Evolutionary conservation across 129 eudicot species (phyloP).

Genomic region (Ambrosia artemisiifolia): DNA sequence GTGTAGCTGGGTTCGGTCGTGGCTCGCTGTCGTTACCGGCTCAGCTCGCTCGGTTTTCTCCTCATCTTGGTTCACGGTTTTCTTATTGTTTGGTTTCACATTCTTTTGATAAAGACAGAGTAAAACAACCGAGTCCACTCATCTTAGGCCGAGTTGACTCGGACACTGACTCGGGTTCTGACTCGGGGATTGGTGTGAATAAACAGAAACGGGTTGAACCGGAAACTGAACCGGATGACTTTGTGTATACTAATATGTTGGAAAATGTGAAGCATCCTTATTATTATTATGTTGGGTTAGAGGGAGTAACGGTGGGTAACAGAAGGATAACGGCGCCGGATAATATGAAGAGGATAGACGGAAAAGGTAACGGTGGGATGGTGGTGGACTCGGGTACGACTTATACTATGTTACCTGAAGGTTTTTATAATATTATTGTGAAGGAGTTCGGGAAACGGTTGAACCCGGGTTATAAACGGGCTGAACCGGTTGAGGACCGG

Average conservation of each 20-base stretch:
- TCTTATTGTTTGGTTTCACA: slow-evolving; percentile 86
- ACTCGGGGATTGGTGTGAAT: background rate
- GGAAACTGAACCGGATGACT: slow-evolving; percentile 1
- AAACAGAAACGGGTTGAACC: slow-evolving; percentile 13
- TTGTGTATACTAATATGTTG: slow-evolving; percentile 60
- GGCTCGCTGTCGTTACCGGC: slow-evolving; percentile 81
- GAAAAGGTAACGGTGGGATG: slow-evolving; percentile 84
- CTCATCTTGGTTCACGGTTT: slow-evolving; percentile 73
- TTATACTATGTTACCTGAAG: slow-evolving; percentile 64
- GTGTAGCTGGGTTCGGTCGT: slow-evolving; percentile 94
- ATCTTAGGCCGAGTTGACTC: slow-evolving; percentile 65
- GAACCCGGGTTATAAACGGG: slow-evolving; percentile 44
- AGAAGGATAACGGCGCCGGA: slow-evolving; percentile 52
- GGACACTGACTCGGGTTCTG: slow-evolving; percentile 13
- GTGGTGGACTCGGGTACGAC: slow-evolving; percentile 98
- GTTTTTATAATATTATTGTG: slow-evolving; percentile 42
- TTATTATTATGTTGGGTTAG: slow-evolving; percentile 73
- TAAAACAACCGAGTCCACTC: slow-evolving; percentile 73
- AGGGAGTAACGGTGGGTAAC: slow-evolving; percentile 60
- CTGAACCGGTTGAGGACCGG: slow-evolving; percentile 42
- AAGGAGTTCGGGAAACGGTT: slow-evolving; percentile 44
- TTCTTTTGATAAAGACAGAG: slow-evolving; percentile 52
- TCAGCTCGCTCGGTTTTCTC: slow-evolving; percentile 54
- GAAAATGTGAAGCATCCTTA: slow-evolving; percentile 68
- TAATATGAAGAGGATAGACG: slow-evolving; percentile 46